Base-by-base conservation (phyloP, 345 rosid genomes). In the Raphanus sativus region DNA sequence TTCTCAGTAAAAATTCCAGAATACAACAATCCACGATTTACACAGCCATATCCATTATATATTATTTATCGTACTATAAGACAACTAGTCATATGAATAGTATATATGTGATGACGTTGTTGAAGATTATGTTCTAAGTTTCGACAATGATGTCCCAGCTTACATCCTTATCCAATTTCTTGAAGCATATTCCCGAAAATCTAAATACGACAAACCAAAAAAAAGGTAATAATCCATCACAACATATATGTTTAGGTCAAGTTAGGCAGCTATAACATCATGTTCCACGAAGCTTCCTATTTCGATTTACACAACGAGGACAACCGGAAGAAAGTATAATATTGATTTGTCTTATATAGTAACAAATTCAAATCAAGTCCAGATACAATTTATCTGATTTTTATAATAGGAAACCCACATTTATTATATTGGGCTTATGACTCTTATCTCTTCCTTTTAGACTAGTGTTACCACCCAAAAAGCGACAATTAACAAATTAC, bases 361-460 rank as follows among this genome's bases (percentile, higher is more conserved):
- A 70, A 68, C 26, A 76, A 45, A 25, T 60, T 48, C 63, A 66
- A 68, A 60, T 78, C 77, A 72, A 59, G 81, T 33, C 77, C 67
- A 72, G 77, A 54, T 79, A 11, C 82, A 73, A 24, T 79, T 79
- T 15, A 79, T 68, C 78, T 79, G 65, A 13, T 15, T 79, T 73
- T 73, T 68, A 26, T 73, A 25, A 4, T 25, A 15, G 2, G 1
- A 33, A 40, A 38, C n/a, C 30, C 12, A 28, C 42, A 16, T 56
- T 62, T 17, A 25, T 67, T n/a, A 28, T 61, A 29, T 29, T 72
- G 11, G 67, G 16, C 64, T 61, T 62, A 32, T 62, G 36, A 61
- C 65, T 70, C 28, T 9, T 58, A 10, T 68, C 59, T 73, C 38
- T 77, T 65, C n/a, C 10, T 48, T 62, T n/a, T 15, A 30, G 60